A percentile compares a stretch with the other conserved stretches of the same genome.
Conservation (phyloP, 2,329 filamentous ascomycete genomes). For the Botrytis byssoidea region DNA sequence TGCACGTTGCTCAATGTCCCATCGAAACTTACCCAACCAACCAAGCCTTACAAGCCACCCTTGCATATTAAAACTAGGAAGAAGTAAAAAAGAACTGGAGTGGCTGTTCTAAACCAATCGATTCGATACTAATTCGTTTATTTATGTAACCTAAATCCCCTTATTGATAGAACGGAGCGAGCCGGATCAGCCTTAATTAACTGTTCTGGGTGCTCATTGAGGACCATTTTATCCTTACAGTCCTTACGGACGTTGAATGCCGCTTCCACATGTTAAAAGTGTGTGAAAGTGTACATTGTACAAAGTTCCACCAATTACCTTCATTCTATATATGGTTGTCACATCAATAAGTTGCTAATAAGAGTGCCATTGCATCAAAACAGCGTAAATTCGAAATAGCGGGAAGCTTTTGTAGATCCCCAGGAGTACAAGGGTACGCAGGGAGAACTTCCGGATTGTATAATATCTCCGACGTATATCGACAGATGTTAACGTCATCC, state of each 20-base stretch:
- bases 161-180: constrained; percentile 10
- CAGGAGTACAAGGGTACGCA: not conserved
- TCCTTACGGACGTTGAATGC: not conserved
- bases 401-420: not conserved
- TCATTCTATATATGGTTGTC: not conserved
- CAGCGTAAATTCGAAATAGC: not conserved
- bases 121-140: not conserved
- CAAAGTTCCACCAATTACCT: not conserved
- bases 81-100: not conserved
- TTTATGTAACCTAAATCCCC: not conserved
- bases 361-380: not conserved
- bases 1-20: constrained; percentile 5
- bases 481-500: not conserved
- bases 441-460: not conserved
- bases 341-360: not conserved
- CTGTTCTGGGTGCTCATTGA: not conserved
- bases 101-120: not conserved
- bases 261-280: not conserved
- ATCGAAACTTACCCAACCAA: not conserved
- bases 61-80: not conserved
- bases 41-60: not conserved
- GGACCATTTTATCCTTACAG: not conserved
- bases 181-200: constrained; percentile 9
- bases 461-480: constrained; percentile 2
- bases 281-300: not conserved